Conservation (phyloP, 345 rosid genomes). For the Trapa bicornis region DNA sequence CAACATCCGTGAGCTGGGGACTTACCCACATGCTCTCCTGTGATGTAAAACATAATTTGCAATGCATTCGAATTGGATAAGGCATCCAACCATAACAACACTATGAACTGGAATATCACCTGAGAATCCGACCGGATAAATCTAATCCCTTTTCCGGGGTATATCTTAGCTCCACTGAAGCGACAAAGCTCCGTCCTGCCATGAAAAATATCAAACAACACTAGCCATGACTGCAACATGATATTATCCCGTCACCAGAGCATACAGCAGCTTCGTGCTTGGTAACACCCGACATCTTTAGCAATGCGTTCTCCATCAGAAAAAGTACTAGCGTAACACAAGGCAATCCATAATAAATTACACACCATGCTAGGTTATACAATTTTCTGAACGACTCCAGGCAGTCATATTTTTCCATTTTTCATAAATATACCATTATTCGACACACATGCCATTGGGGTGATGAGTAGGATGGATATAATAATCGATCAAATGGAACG, state of each 20-base stretch:
- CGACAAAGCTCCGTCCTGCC: constrained; percentile 61
- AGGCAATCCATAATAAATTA: background rate
- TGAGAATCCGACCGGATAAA: constrained; percentile 64
- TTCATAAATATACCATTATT: too few species aligned
- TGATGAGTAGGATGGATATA: too few species aligned
- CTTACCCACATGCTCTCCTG: background rate
- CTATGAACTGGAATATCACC: constrained; percentile 17
- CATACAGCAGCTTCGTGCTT: too few species aligned
- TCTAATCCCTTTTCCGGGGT: constrained; percentile 65
- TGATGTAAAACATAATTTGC: too few species aligned
- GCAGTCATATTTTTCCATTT: background rate
- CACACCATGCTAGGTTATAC: background rate
- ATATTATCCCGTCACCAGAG: too few species aligned
- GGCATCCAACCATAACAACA: background rate
- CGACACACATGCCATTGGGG: too few species aligned
- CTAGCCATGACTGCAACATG: too few species aligned
- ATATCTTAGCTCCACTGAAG: constrained; percentile 63
- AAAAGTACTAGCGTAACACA: background rate
- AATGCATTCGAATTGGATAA: too few species aligned
- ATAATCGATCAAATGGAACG: too few species aligned
- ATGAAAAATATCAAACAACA: background rate
- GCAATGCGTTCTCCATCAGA: background rate
- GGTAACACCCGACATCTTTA: too few species aligned
- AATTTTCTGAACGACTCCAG: too few species aligned
- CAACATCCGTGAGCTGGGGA: background rate